phyloP scores from a whole-genome alignment of 1,284 basidiomycete species.

The Malassezia japonica region DNA sequence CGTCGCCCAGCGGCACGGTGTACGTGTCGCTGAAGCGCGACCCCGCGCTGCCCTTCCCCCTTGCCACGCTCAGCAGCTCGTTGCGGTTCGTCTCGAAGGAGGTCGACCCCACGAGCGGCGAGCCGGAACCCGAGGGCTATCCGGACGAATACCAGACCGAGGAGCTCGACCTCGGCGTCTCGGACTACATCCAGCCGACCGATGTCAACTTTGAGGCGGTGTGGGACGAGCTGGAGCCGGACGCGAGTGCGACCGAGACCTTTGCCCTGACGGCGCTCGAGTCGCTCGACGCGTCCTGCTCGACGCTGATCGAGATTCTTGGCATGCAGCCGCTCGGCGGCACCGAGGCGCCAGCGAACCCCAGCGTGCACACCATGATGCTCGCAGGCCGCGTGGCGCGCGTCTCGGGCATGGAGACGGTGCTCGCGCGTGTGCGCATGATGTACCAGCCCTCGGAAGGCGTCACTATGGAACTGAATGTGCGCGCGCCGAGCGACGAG shows the following conservation, averaged over 20 bases:
- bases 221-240: slow-evolving; percentile 73
- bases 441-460: slow-evolving; percentile 79
- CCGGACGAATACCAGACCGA: slow-evolving; percentile 97
- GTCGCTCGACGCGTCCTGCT: slow-evolving; percentile 77
- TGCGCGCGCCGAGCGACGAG: slow-evolving; percentile 81
- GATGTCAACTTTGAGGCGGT: slow-evolving; percentile 84
- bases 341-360: slow-evolving; percentile 53
- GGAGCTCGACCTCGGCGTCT: slow-evolving; percentile 82
- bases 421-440: slow-evolving; percentile 88
- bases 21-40: slow-evolving; percentile 91
- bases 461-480: slow-evolving; percentile 86
- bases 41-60: slow-evolving; percentile 61
- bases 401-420: slow-evolving; percentile 73
- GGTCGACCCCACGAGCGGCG: slow-evolving; percentile 87
- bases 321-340: slow-evolving; percentile 87
- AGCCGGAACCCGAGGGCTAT: slow-evolving; percentile 95
- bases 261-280: slow-evolving; percentile 88
- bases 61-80: slow-evolving; percentile 80
- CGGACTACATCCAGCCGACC: slow-evolving; percentile 83
- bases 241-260: slow-evolving; percentile 65
- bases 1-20: slow-evolving; percentile 66
- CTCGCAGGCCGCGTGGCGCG: slow-evolving; percentile 75
- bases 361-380: slow-evolving; percentile 86
- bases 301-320: slow-evolving; percentile 82
- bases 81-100: slow-evolving; percentile 97